Evolutionary conservation across 208 protist species (phyloP).

Genomic region (Acanthamoeba sp.): DNA sequence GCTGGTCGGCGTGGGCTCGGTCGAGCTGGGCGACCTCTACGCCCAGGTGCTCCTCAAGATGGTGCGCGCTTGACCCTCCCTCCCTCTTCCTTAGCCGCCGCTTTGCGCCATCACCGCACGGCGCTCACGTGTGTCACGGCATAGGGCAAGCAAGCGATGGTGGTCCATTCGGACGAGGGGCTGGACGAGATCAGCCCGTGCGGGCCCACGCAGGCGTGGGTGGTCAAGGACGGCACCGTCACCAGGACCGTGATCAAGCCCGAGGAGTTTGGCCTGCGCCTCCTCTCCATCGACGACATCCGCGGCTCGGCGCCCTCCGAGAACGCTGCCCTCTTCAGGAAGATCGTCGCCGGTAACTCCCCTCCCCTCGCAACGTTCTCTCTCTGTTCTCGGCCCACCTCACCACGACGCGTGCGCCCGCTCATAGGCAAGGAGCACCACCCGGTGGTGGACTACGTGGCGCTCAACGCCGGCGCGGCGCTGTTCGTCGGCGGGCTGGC

Average conservation of each 20-base stretch:
- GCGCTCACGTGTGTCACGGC: background rate
- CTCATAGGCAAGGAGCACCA: background rate
- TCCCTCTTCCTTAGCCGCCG: no score
- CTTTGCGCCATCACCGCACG: no score
- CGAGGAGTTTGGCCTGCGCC: conserved; percentile 9
- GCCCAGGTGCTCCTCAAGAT: conserved; percentile 27
- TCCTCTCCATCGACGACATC: conserved; percentile 21
- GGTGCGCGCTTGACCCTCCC: background rate
- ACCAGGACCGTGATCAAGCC: background rate
- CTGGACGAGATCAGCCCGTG: conserved; percentile 75
- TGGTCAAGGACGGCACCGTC: conserved; percentile 14
- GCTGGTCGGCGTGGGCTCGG: conserved; percentile 49
- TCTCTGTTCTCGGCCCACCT: no score
- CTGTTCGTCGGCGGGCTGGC: conserved; percentile 42
- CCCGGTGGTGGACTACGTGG: conserved; percentile 36
- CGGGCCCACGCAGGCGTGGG: conserved; percentile 55
- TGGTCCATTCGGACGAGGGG: conserved; percentile 72
- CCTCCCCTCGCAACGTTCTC: no score
- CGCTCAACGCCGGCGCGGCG: conserved; percentile 65
- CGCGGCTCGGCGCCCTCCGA: background rate
- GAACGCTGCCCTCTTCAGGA: conserved; percentile 36
- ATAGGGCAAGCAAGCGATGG: conserved; percentile 65
- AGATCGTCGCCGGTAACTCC: background rate
- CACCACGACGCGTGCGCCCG: background rate
- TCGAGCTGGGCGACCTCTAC: conserved; percentile 44